Evolutionary conservation across 495 filamentous ascomycete species (phyloP), one percentile per base, ranked within the genome.

Genomic region (Rostrohypoxylon terebratum): DNA sequence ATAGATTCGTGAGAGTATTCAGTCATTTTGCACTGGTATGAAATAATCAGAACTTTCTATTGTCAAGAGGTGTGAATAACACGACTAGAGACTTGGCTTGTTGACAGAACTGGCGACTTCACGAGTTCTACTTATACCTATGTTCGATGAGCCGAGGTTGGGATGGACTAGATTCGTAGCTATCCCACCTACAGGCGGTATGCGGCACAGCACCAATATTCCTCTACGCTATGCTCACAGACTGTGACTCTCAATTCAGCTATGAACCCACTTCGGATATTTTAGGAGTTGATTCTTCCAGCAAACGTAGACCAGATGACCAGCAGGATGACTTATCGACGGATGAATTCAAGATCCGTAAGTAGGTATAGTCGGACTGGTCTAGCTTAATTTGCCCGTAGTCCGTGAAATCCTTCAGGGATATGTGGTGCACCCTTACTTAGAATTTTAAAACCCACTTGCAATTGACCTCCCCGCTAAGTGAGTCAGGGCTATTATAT

Each of bases 1-100:
- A 48, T 18, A 44, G 68, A n/a, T 38, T 66, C 62, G 20, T 66
- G 62, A 7, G 68, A 58, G 28, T 66, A 66, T 20, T 55, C 57
- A 13, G 68, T 44, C 68, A 71, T 71, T 64, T 59, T 8, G 16
- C 25, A 48, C 21, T 16, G 2, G 36, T 47, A n/a, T 2, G 8
- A 14, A 40, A 23, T 8, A 38, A 20, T 13, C 23, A 13, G 16
- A 38, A 58, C 16, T 33, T 7, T 58, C 38, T 33, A 18, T 18
- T 23, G 6, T 23, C 13, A 58, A 9, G 10, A 11, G 3, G 20
- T 40, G 23, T 33, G 33, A 13, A 25, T 33, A 33, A 28, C 6
- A 31, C 10, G 48, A 21, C 3, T 9, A 50, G 47, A 7, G 42
- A n/a, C 42, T 47, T 38, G 7, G 18, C 13, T 16, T 47, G 45